phyloP scores from a whole-genome alignment of 2,329 filamentous ascomycete genomes.

The Raffaelea ambrosiae region DNA sequence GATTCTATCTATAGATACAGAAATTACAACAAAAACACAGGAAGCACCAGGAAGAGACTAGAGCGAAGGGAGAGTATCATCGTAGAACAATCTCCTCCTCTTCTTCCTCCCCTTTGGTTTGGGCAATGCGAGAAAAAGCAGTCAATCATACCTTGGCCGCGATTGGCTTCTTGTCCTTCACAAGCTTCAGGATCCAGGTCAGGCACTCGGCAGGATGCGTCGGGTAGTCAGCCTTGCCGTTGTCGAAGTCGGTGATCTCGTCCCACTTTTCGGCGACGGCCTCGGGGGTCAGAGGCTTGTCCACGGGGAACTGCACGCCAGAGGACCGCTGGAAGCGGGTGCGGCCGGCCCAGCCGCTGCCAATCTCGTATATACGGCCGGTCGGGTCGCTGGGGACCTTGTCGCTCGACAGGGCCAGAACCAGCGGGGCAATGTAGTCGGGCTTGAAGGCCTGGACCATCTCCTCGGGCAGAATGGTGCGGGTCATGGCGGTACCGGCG shows the following conservation, averaged over 20 bases:
- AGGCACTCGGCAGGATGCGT: constrained; percentile 68
- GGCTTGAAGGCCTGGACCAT: constrained; percentile 99
- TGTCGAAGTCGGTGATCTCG: constrained; percentile 78
- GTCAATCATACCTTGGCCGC: constrained; percentile 53
- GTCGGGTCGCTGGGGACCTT: constrained; percentile 76
- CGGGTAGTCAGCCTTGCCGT: constrained; percentile 80
- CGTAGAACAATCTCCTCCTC: background rate
- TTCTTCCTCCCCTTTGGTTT: background rate
- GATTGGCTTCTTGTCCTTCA: constrained; percentile 54
- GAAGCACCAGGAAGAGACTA: too few species aligned
- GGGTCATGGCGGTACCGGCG: constrained; percentile 91
- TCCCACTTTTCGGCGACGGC: constrained; percentile 68
- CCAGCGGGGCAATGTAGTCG: constrained; percentile 91
- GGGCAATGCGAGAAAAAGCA: constrained; percentile 14
- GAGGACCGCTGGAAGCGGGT: constrained; percentile 93
- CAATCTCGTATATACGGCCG: constrained; percentile 86
- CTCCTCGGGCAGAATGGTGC: constrained; percentile 90
- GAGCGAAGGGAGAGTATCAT: constrained; percentile 14
- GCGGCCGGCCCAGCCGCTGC: constrained; percentile 83
- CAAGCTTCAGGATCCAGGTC: constrained; percentile 71
- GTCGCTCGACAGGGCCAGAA: constrained; percentile 77
- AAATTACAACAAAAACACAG: background rate
- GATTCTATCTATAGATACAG: constrained; percentile 8
- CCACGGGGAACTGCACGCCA: constrained; percentile 84
- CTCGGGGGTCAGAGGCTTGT: constrained; percentile 77